Base-by-base conservation (phyloP, 768 basidiomycete species). In the Obba rivulosa region DNA sequence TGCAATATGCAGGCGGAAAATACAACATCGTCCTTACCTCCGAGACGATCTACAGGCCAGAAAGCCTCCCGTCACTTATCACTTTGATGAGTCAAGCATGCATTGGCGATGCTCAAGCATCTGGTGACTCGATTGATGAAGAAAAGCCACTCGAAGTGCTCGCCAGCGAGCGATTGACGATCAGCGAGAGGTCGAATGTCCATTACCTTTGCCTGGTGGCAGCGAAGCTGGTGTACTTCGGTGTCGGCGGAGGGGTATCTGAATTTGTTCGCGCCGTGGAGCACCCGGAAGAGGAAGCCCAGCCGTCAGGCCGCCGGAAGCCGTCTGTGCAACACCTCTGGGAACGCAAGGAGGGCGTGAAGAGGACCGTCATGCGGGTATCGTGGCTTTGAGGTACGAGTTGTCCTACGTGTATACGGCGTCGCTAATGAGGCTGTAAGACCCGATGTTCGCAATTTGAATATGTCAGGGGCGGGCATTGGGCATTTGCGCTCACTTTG, bases 181-280 rank as follows among this genome's bases (percentile, higher is more conserved):
- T 40, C 8, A 34, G 5, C 13, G 3, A 22, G 8, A 42, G 52
- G 8, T 40, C 38, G 8, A 16, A 17, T 3, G 45, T 40, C 14
- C 34, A 51, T 14, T 66, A 63, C 53, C 39, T 73, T 5, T 90
- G 85, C 56, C 77, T 96, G 8, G 85, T 96, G 2, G 93, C 92
- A 2, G 90, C 88, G 1, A 98, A 97, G 65, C 77, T 92, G 13
- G 66, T 97, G 17, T 97, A 97, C 63, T 97, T 98, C 63, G 95
- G 95, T 7, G 92, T 97, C 3, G 94, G 93, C 1, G 94, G 95
- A 0, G 90, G 93, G 7, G 69, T 94, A 22, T 65, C 76, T 11
- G 87, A 84, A 51, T 95, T 95, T 56, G 63, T 80, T n/a, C 61
- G 67, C 22, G 74, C 72, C 5, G 76, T 92, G 2, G 66, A 76